Conservation (phyloP, 768 basidiomycete genomes). For the Pleurotus tuber-regium region DNA sequence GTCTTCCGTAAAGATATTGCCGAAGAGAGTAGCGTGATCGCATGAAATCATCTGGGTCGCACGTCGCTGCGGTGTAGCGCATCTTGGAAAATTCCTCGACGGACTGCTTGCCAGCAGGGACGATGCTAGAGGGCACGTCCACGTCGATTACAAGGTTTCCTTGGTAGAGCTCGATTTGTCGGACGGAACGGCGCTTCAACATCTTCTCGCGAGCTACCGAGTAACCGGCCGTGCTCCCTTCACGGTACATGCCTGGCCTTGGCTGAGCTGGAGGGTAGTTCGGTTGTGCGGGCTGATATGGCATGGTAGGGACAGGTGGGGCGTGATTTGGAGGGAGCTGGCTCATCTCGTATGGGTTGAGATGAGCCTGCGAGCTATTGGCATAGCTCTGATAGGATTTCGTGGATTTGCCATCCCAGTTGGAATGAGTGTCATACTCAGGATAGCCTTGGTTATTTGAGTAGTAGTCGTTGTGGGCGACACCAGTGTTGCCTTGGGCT, state of each 20-base stretch:
- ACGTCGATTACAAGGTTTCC: constrained; percentile 88
- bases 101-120: constrained; percentile 61
- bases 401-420: constrained; percentile 50
- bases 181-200: constrained; percentile 76
- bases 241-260: constrained; percentile 46
- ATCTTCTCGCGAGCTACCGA: constrained; percentile 73
- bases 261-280: constrained; percentile 63
- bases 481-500: constrained; percentile 25
- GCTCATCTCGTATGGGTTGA: constrained; percentile 64
- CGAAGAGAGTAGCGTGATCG: constrained; percentile 72
- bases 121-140: constrained; percentile 73
- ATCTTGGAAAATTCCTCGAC: constrained; percentile 80
- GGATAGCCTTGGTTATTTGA: constrained; percentile 18
- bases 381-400: constrained; percentile 66
- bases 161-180: constrained; percentile 75
- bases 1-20: constrained; percentile 73
- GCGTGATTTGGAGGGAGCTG: constrained; percentile 35
- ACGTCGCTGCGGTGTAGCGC: constrained; percentile 86
- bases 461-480: constrained; percentile 35
- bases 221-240: constrained; percentile 53
- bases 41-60: constrained; percentile 89
- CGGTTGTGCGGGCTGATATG: constrained; percentile 29
- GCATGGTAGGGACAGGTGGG: constrained; percentile 56
- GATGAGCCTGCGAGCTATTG: constrained; percentile 70
- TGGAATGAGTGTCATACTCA: constrained; percentile 35